Conservation (phyloP, 2,329 filamentous ascomycete genomes). For the Metarhizium album region DNA sequence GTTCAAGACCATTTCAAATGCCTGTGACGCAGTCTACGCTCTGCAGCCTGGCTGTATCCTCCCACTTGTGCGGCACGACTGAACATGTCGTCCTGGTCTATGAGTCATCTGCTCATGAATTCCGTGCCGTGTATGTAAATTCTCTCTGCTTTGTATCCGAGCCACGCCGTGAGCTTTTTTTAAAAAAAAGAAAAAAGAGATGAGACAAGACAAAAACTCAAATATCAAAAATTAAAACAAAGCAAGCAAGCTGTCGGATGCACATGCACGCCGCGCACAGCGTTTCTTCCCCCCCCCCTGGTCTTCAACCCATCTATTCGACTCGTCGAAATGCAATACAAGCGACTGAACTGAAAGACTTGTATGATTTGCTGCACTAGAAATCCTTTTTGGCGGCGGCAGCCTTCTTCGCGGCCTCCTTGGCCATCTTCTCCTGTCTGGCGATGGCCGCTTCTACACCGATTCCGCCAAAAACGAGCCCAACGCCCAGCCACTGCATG, state of each 20-base stretch:
- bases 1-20: not conserved
- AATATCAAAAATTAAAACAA: too few species aligned
- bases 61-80: too few species aligned
- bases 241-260: not conserved
- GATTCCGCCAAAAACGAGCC: slow-evolving; percentile 88
- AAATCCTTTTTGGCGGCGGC: slow-evolving; percentile 22
- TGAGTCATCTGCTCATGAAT: too few species aligned
- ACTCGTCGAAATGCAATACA: not conserved
- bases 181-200: not conserved
- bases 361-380: slow-evolving; percentile 1
- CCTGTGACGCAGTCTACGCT: not conserved
- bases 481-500: slow-evolving; percentile 94
- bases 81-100: too few species aligned
- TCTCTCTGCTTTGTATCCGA: not conserved
- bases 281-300: not conserved
- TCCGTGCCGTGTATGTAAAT: not conserved
- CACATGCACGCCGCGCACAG: not conserved
- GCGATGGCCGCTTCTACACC: slow-evolving; percentile 80
- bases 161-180: not conserved
- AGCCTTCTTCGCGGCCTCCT: slow-evolving; percentile 51
- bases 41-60: too few species aligned
- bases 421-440: slow-evolving; percentile 71
- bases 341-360: not conserved
- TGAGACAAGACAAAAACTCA: too few species aligned
- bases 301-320: not conserved